A percentile compares a stretch with the other conserved stretches of the same genome.
phyloP scores from a whole-genome alignment of 345 rosid species.

The Aquilaria malaccensis region DNA sequence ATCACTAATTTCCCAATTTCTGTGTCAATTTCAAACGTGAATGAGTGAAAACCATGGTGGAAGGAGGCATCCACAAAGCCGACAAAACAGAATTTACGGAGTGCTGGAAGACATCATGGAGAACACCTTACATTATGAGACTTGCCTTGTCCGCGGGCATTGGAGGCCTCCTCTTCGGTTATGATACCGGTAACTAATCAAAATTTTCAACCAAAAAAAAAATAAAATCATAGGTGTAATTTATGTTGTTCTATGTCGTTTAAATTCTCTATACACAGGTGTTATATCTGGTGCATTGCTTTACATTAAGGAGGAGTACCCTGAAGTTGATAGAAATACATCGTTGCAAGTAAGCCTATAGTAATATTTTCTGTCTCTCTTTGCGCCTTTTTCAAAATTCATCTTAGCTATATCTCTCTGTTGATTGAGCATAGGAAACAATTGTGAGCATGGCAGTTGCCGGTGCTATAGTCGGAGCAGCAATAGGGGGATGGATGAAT shows the following conservation, averaged over 20 bases:
- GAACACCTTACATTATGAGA: constrained; percentile 71
- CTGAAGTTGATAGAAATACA: constrained; percentile 52
- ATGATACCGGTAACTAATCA: constrained; percentile 63
- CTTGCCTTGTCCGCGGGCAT: constrained; percentile 89
- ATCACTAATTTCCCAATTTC: neutral
- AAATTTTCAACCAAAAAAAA: neutral
- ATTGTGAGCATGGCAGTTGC: constrained; percentile 90
- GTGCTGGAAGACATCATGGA: constrained; percentile 67
- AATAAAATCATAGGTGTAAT: neutral
- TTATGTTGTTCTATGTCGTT: no score
- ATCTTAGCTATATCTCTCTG: neutral
- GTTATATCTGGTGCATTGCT: constrained; percentile 92
- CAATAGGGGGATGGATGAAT: constrained; percentile 64
- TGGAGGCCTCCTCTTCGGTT: constrained; percentile 93
- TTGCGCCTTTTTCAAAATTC: neutral
- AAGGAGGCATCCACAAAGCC: constrained; percentile 51
- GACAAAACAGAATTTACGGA: constrained; percentile 67
- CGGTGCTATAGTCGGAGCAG: constrained; percentile 90
- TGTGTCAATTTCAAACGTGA: neutral
- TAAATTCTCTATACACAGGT: constrained; percentile 21
- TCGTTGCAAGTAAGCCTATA: constrained; percentile 47
- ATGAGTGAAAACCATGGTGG: constrained; percentile 38
- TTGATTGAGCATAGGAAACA: constrained; percentile 28
- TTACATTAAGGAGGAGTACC: constrained; percentile 67
- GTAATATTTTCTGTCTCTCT: neutral